A percentile compares a stretch with the other conserved stretches of the same genome.
phyloP scores from a whole-genome alignment of 2,329 filamentous ascomycete species.

The Penicillium sp. region DNA sequence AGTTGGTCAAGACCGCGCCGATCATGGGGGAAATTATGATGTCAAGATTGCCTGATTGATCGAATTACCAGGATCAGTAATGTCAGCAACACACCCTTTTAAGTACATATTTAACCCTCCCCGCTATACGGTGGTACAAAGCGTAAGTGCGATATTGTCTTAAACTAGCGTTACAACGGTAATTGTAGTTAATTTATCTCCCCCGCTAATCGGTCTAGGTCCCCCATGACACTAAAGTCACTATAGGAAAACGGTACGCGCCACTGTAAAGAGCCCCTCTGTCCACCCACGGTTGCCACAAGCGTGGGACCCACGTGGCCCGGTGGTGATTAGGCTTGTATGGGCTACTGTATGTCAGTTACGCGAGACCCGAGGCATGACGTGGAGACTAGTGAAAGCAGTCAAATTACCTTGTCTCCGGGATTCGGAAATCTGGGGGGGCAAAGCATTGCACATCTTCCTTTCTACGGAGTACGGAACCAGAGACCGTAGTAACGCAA shows the following conservation, averaged over 20 bases:
- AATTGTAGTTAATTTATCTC: not conserved
- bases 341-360: not conserved
- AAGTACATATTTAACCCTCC: not conserved
- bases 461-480: not conserved
- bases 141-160: not conserved
- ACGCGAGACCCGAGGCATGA: not conserved
- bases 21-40: not conserved
- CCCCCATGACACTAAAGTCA: not conserved
- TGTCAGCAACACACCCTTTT: not conserved
- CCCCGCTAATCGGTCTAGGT: not conserved
- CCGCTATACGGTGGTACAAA: not conserved
- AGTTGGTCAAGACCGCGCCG: not conserved
- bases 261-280: constrained; percentile 1
- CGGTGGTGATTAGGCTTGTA: not conserved
- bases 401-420: not conserved
- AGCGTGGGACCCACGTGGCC: constrained; percentile 3
- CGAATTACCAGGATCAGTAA: not conserved
- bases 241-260: not conserved
- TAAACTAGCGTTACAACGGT: not conserved
- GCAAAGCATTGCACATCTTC: not conserved
- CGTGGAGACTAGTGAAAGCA: not conserved
- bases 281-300: not conserved
- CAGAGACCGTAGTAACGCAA: not conserved
- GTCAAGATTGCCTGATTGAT: constrained; percentile 1
- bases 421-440: not conserved